phyloP scores from a whole-genome alignment of 2,329 filamentous ascomycete genomes.

The Xylaria sp. region DNA sequence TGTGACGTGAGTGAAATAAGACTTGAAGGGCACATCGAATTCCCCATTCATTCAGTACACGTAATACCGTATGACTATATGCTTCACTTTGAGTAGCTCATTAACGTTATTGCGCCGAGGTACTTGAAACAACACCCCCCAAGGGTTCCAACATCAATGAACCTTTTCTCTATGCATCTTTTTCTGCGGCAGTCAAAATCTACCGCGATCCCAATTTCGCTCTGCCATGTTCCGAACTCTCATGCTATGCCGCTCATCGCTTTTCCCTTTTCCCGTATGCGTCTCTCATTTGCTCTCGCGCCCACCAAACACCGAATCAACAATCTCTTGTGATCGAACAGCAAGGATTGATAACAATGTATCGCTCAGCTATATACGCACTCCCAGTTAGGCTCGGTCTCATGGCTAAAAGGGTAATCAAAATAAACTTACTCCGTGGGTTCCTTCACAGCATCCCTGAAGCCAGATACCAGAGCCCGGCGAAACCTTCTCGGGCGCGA shows the following conservation, averaged over 20 bases:
- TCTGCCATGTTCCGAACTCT: constrained; percentile 4
- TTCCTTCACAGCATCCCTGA: constrained; percentile 92
- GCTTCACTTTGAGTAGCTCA: not conserved
- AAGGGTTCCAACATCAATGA: not conserved
- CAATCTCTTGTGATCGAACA: constrained; percentile 46
- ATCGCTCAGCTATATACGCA: constrained; percentile 43
- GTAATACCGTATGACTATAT: constrained; percentile 9
- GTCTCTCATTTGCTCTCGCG: constrained; percentile 20
- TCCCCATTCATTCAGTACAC: too few relatives aligned
- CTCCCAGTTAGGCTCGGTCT: constrained; percentile 4
- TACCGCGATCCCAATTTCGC: constrained; percentile 21
- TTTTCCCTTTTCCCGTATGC: not conserved
- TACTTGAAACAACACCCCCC: not conserved
- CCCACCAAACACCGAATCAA: constrained; percentile 45
- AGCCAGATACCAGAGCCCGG: constrained; percentile 84
- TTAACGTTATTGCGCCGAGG: constrained; percentile 2
- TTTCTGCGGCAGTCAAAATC: constrained; percentile 13
- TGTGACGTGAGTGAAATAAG: too few relatives aligned
- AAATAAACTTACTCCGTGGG: constrained; percentile 80
- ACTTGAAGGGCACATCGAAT: too few relatives aligned
- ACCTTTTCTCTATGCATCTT: constrained; percentile 26
- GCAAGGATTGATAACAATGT: constrained; percentile 46
- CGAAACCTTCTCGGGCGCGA: constrained; percentile 75
- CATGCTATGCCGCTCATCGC: constrained; percentile 3
- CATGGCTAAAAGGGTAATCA: not conserved